phyloP scores from a whole-genome alignment of 1,284 basidiomycete genomes.

The Omphalotus olearius region DNA sequence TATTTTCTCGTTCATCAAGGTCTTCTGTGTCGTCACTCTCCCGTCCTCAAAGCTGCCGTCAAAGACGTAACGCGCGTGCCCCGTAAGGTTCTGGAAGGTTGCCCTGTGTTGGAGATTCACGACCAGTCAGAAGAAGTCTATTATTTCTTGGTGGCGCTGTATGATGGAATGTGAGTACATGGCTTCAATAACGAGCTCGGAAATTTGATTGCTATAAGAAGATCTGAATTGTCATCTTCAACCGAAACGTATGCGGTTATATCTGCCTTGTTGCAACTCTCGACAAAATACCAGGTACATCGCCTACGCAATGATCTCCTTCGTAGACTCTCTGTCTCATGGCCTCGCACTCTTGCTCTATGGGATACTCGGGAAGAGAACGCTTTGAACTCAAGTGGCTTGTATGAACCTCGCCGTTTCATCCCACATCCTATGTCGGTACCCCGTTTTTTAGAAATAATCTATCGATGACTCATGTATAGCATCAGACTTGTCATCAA shows the following conservation, averaged over 20 bases:
- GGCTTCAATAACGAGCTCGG: conserved; percentile 2
- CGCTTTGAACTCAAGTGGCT: conserved; percentile 41
- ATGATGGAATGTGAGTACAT: conserved; percentile 66
- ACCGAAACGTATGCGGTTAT: conserved; percentile 23
- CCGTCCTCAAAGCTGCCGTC: conserved; percentile 35
- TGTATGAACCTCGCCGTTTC: conserved; percentile 47
- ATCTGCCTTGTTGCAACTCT: conserved; percentile 55
- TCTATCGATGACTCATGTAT: conserved; percentile 5
- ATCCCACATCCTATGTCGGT: conserved; percentile 66
- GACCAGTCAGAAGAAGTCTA: conserved; percentile 64
- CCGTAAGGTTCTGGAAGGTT: conserved; percentile 42
- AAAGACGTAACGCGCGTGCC: conserved; percentile 18
- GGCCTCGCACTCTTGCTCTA: conserved; percentile 53
- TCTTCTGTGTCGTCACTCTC: conserved; percentile 58
- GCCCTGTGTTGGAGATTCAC: conserved; percentile 56
- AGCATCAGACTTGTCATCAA: conserved; percentile 47
- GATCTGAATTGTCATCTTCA: conserved; percentile 11
- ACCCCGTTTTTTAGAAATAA: conserved; percentile 5
- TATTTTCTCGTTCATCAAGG: conserved; percentile 69
- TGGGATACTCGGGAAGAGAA: conserved; percentile 63
- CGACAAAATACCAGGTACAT: conserved; percentile 56
- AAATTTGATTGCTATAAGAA: conserved; percentile 5
- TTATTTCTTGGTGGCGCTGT: conserved; percentile 65
- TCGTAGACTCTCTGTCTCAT: conserved; percentile 41
- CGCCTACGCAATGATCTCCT: conserved; percentile 52